Evolutionary conservation across 441 rosid genomes (phyloP), one percentile per base, ranked within the genome.

Genomic region (Gossypium gossypioides): DNA sequence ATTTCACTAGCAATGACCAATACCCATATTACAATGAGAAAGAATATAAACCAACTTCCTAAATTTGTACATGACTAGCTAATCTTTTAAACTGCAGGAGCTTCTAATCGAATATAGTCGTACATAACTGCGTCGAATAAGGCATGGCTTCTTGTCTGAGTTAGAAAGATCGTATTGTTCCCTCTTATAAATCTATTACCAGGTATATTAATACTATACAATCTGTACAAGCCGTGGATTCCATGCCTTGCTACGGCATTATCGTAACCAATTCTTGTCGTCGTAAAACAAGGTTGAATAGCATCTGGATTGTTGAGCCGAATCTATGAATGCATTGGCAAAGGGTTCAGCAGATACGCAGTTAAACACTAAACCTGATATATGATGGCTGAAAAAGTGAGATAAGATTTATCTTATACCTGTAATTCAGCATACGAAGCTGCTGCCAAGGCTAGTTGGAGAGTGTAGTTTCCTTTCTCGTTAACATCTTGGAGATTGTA

Each of bases 361-460:
- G 16, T 40, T 51, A n/a, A n/a, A 50, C 6, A 15, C 55, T 50
- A 50, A 15, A 50, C 7, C 19, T n/a, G 9, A 50, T 50, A 15
- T 13, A 50, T n/a, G 22, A 52, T 18, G 56, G 21, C 3, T 6
- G 55, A 66, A 18, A 8, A 66, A 13, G 32, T 19, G 22, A 58
- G 68, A 4, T 54, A 34, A 34, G 42, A 34, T 6, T 34, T 34
- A 34, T 34, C 42, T 3, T 4, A 4, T 73, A 92, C 97, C 85
- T 89, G 81, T 64, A 93, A 10, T 18, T 80, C 77, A 15, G 93
- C 84, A 27, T 25, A 62, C 66, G 81, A 46, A 51, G 90, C 92
- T 2, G 98, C 77, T 51, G 97, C 98, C 74, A 91, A 80, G 63
- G 98, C 91, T 73, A 91, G 16, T 34, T 84, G 91, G 63, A 93